Percentiles rank a stretch among this genome's conserved stretches.
Conservation (phyloP, 495 filamentous ascomycete genomes). For the Penicillium manginii region DNA sequence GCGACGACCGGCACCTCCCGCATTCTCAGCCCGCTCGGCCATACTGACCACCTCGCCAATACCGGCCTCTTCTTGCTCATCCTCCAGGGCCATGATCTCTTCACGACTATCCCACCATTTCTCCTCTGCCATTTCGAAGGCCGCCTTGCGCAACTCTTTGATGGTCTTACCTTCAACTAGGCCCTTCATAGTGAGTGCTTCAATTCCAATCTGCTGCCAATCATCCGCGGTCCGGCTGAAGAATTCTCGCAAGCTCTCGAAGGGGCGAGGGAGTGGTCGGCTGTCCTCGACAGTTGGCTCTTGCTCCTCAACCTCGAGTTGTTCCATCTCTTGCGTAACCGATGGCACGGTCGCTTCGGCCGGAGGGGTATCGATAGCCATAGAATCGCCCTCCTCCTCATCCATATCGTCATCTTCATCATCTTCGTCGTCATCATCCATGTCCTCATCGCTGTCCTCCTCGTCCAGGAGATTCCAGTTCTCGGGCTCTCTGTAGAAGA, state of each 20-base stretch:
- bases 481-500: constrained; percentile 81
- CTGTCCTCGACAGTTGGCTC: constrained; percentile 51
- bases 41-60: constrained; percentile 94
- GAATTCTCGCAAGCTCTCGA: constrained; percentile 91
- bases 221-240: constrained; percentile 83
- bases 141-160: constrained; percentile 89
- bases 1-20: constrained; percentile 61
- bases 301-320: constrained; percentile 60
- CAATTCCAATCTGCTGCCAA: constrained; percentile 86
- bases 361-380: constrained; percentile 46
- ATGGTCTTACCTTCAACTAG: constrained; percentile 60
- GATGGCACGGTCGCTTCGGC: constrained; percentile 42
- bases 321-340: constrained; percentile 62
- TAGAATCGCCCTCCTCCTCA: constrained; percentile 43
- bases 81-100: constrained; percentile 89
- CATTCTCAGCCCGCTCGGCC: constrained; percentile 64
- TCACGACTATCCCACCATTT: constrained; percentile 99
- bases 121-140: constrained; percentile 87
- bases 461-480: constrained; percentile 81
- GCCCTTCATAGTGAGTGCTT: constrained; percentile 62
- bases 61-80: constrained; percentile 93
- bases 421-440: constrained; percentile 66
- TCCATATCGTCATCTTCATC: constrained; percentile 67
- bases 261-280: constrained; percentile 69
- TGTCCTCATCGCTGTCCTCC: constrained; percentile 69